phyloP scores from a whole-genome alignment of 805 yeast species.

The Yarrowia deformans region DNA sequence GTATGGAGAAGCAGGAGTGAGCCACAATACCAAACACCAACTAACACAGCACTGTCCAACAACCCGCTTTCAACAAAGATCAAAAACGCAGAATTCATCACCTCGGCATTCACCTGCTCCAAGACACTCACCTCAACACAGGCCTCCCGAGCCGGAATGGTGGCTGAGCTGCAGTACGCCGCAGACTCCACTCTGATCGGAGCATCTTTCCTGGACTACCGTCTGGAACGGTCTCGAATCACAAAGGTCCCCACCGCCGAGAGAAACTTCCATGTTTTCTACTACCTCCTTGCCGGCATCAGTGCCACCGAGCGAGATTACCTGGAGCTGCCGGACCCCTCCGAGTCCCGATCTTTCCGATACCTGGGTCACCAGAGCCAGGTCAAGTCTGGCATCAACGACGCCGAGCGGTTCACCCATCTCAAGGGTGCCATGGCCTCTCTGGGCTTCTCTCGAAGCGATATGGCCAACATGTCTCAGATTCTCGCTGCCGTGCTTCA shows the following conservation, averaged over 20 bases:
- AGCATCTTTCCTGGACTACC: conserved; percentile 61
- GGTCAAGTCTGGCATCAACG: conserved; percentile 57
- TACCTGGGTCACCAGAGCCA: conserved; percentile 57
- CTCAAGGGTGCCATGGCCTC: conserved; percentile 58
- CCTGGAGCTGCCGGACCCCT: conserved; percentile 52
- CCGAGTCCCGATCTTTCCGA: conserved; percentile 50
- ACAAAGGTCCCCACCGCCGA: conserved; percentile 59
- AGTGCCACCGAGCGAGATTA: conserved; percentile 53
- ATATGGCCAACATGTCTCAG: conserved; percentile 58
- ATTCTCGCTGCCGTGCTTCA: conserved; percentile 56
- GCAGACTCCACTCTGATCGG: conserved; percentile 57
- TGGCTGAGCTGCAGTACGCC: conserved; percentile 62
- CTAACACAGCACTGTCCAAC: conserved; percentile 47
- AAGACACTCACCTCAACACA: conserved; percentile 49
- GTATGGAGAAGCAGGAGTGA: not conserved
- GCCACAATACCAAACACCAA: not conserved
- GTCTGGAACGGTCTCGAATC: conserved; percentile 63
- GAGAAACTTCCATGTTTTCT: conserved; percentile 66
- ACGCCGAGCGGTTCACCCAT: conserved; percentile 56
- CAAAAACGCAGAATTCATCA: conserved; percentile 50
- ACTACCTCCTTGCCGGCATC: conserved; percentile 62
- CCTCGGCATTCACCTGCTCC: conserved; percentile 53
- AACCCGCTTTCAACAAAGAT: conserved; percentile 51
- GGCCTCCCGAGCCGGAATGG: conserved; percentile 63
- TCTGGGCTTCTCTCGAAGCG: conserved; percentile 58